phyloP scores from a whole-genome alignment of 805 yeast genomes.

The Yarrowia sp. region DNA sequence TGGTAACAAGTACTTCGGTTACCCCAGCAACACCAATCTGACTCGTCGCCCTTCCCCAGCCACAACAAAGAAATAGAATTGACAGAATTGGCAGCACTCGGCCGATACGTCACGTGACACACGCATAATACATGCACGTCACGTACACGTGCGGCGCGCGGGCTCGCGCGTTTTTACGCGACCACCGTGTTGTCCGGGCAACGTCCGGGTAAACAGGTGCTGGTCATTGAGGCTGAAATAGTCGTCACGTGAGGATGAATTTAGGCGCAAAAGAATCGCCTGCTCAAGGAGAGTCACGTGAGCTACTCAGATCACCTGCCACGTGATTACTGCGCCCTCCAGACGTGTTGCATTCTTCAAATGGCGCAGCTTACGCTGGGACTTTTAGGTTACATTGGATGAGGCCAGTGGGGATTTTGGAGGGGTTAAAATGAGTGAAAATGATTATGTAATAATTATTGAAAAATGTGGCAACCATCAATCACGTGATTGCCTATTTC shows the following conservation, averaged over 20 bases:
- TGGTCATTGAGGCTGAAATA: neutral
- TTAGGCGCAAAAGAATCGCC: too few relatives aligned
- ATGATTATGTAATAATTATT: neutral
- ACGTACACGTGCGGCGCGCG: slow-evolving; percentile 10
- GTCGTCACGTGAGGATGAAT: neutral
- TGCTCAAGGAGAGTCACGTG: neutral
- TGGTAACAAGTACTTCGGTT: neutral
- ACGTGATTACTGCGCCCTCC: neutral
- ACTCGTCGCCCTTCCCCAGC: too few relatives aligned
- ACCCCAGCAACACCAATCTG: neutral
- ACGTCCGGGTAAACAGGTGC: neutral
- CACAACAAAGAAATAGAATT: too few relatives aligned
- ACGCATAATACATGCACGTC: neutral
- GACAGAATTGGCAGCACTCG: too few relatives aligned
- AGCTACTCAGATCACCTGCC: neutral
- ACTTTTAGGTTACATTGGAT: neutral
- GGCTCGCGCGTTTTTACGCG: neutral
- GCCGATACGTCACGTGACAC: neutral
- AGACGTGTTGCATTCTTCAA: neutral
- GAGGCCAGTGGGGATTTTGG: neutral
- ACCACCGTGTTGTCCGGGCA: neutral
- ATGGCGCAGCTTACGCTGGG: neutral
- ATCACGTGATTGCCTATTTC: too few relatives aligned
- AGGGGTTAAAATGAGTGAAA: neutral
- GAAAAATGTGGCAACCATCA: too few relatives aligned